These are phyloP conservation scores for Candida nitratophila DNA, from an alignment of 805 yeast genomes.

Conservation along the genomic window DNA sequence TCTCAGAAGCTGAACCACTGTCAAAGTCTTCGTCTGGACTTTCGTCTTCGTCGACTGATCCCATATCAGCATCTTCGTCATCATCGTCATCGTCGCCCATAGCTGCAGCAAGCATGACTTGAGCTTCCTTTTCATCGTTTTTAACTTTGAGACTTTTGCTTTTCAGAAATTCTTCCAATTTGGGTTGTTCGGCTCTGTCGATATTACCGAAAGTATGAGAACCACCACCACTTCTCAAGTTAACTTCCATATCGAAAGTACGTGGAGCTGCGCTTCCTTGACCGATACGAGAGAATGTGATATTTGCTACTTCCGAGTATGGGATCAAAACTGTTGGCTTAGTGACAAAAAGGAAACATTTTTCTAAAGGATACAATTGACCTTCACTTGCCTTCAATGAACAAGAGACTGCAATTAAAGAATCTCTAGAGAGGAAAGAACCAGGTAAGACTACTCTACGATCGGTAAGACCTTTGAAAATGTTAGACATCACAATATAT, in stretches of 20 bases:
- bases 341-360: slow-evolving; percentile 82
- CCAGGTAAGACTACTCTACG: slow-evolving; percentile 83
- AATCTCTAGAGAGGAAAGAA: slow-evolving; percentile 64
- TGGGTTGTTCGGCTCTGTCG: slow-evolving; percentile 80
- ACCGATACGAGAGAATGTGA: slow-evolving; percentile 86
- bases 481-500: slow-evolving; percentile 78
- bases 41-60: slow-evolving; percentile 77
- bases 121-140: slow-evolving; percentile 86
- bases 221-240: slow-evolving; percentile 55
- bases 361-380: slow-evolving; percentile 85
- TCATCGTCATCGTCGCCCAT: slow-evolving; percentile 48
- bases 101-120: slow-evolving; percentile 71
- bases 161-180: slow-evolving; percentile 67
- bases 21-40: slow-evolving; percentile 85
- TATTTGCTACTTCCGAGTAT: slow-evolving; percentile 65
- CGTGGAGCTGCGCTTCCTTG: slow-evolving; percentile 69
- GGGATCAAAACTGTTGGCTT: slow-evolving; percentile 94
- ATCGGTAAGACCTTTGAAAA: slow-evolving; percentile 85
- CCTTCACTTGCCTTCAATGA: slow-evolving; percentile 95
- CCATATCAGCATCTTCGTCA: slow-evolving; percentile 45
- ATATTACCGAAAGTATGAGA: slow-evolving; percentile 84
- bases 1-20: slow-evolving; percentile 39
- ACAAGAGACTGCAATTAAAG: slow-evolving; percentile 83
- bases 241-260: slow-evolving; percentile 87
- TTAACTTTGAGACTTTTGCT: slow-evolving; percentile 74